These are phyloP conservation scores for Diaporthe sp. DNA, from an alignment of 2,329 filamentous ascomycete species.

Conservation along the genomic window DNA sequence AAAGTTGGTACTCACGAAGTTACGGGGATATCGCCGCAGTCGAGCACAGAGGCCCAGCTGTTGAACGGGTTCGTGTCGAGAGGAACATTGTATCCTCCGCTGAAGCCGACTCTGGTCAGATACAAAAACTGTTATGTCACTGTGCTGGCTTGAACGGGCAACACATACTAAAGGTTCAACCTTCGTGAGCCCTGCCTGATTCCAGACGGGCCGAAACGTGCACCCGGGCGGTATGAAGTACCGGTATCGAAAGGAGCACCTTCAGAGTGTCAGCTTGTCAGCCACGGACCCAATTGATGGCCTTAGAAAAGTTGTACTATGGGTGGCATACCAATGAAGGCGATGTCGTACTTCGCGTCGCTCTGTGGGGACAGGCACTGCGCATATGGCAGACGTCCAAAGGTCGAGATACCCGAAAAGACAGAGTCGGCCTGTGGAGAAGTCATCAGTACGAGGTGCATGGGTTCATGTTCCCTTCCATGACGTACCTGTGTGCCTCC, in stretches of 20 bases:
- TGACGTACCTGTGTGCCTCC: slow-evolving; percentile 80
- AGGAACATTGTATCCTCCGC: slow-evolving; percentile 89
- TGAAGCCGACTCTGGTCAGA: slow-evolving; percentile 55
- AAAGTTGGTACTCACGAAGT: slow-evolving; percentile 73
- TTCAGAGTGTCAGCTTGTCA: slow-evolving; percentile 45
- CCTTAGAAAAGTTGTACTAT: no score
- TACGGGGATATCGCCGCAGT: slow-evolving; percentile 88
- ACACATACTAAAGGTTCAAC: slow-evolving; percentile 85
- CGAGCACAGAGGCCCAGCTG: slow-evolving; percentile 82
- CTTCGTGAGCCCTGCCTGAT: slow-evolving; percentile 89
- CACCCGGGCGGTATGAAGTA: slow-evolving; percentile 86
- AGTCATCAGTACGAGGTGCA: neutral
- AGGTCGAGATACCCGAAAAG: slow-evolving; percentile 89
- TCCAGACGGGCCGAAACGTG: slow-evolving; percentile 85
- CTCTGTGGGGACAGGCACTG: slow-evolving; percentile 77
- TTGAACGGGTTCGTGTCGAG: slow-evolving; percentile 84
- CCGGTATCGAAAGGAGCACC: slow-evolving; percentile 88
- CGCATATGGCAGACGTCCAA: slow-evolving; percentile 82
- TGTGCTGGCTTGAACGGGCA: neutral
- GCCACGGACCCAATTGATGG: neutral
- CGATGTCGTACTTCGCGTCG: slow-evolving; percentile 83
- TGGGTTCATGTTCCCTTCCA: neutral
- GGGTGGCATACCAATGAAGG: slow-evolving; percentile 76
- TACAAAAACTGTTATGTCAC: slow-evolving; percentile 45
- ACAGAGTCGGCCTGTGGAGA: slow-evolving; percentile 80